Percentiles rank a stretch among this genome's conserved stretches.
These are phyloP conservation scores for Lobulomyces angularis DNA, from an alignment of 192 early-diverging fungal species.

Conservation along the genomic window DNA sequence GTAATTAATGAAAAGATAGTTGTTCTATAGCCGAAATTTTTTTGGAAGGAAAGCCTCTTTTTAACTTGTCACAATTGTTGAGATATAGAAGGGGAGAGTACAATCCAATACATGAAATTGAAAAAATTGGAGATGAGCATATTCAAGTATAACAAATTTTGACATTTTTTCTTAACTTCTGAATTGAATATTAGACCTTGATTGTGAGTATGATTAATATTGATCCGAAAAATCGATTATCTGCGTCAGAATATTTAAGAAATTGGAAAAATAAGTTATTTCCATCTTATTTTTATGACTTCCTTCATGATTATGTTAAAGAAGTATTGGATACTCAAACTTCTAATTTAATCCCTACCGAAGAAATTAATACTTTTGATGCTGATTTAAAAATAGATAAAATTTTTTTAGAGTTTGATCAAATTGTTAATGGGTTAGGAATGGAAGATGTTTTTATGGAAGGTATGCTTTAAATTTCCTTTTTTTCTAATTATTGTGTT, in stretches of 20 bases:
- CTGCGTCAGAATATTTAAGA: slow-evolving; percentile 63
- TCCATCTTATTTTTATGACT: slow-evolving; percentile 60
- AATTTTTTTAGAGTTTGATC: slow-evolving; percentile 62
- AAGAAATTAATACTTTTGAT: slow-evolving; percentile 1
- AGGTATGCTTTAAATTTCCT: no score
- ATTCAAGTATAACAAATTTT: slow-evolving; percentile 37
- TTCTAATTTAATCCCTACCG: not conserved
- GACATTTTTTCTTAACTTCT: slow-evolving; percentile 4
- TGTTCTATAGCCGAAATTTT: slow-evolving; percentile 83
- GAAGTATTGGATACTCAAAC: slow-evolving; percentile 42
- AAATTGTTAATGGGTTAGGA: slow-evolving; percentile 46
- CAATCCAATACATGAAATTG: slow-evolving; percentile 50
- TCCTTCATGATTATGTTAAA: slow-evolving; percentile 58
- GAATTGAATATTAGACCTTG: slow-evolving; percentile 32
- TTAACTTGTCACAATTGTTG: slow-evolving; percentile 82
- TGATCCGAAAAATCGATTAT: slow-evolving; percentile 57
- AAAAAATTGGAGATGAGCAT: slow-evolving; percentile 70
- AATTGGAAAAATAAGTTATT: slow-evolving; percentile 58
- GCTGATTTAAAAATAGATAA: slow-evolving; percentile 65
- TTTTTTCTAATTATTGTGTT: no score
- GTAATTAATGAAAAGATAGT: slow-evolving; percentile 20
- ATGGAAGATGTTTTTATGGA: no score
- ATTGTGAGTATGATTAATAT: slow-evolving; percentile 81
- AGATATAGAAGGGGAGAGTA: slow-evolving; percentile 76
- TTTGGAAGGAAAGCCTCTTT: slow-evolving; percentile 82